phyloP scores from a whole-genome alignment of 352 stramenopile species.

The Pythium apleroticum region DNA sequence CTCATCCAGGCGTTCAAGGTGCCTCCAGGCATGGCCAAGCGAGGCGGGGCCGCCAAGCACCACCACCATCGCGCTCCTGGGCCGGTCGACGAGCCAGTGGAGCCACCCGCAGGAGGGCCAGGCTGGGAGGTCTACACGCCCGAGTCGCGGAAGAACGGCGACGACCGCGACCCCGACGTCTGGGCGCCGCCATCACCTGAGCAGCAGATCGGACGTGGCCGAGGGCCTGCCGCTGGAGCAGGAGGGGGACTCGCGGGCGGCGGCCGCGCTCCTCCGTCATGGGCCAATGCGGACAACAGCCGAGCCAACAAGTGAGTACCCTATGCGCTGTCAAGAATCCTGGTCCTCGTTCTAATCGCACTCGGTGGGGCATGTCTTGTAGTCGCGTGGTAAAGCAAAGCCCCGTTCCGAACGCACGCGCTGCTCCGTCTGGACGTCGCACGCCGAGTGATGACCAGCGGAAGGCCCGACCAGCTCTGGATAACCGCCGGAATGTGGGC shows the following conservation, averaged over 20 bases:
- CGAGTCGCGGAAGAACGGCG: slow-evolving; percentile 35
- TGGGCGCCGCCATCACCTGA: slow-evolving; percentile 73
- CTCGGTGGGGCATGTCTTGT: background rate
- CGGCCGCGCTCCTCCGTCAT: slow-evolving; percentile 44
- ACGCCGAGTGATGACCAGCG: slow-evolving; percentile 62
- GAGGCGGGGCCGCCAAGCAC: slow-evolving; percentile 13
- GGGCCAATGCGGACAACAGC: slow-evolving; percentile 53
- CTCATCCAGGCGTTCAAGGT: slow-evolving; percentile 66
- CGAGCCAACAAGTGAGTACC: slow-evolving; percentile 28
- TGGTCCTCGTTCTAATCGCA: background rate
- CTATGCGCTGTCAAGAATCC: slow-evolving; percentile 8
- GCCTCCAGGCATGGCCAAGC: slow-evolving; percentile 34
- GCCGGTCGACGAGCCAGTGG: slow-evolving; percentile 29
- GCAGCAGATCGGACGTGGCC: slow-evolving; percentile 35
- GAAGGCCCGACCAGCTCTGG: slow-evolving; percentile 34
- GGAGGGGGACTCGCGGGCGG: slow-evolving; percentile 13
- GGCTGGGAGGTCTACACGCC: slow-evolving; percentile 59
- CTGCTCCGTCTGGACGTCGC: slow-evolving; percentile 39
- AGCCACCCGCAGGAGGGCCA: slow-evolving; percentile 19
- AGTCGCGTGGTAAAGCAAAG: slow-evolving; percentile 41
- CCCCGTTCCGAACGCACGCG: slow-evolving; percentile 23
- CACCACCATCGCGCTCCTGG: slow-evolving; percentile 25
- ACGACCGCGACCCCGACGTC: slow-evolving; percentile 59
- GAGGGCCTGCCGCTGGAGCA: slow-evolving; percentile 7
- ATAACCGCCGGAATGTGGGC: slow-evolving; percentile 26